phyloP scores from a whole-genome alignment of 75 land plant species.

The Pinus tabuliformis region DNA sequence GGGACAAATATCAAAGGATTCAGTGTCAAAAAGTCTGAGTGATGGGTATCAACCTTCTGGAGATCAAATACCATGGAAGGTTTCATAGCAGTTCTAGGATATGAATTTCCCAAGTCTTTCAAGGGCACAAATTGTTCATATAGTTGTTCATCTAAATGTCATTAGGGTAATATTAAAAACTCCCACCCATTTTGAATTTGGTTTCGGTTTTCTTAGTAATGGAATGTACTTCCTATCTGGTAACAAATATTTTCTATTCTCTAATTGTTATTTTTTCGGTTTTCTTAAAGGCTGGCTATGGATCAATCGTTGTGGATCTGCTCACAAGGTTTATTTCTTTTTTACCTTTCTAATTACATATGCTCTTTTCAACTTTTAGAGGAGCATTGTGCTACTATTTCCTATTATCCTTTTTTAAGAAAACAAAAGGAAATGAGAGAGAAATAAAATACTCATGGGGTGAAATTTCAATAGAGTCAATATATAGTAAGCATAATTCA shows the following conservation, averaged over 20 bases:
- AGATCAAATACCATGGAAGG: conserved; percentile 97
- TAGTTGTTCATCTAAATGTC: conserved; percentile 88
- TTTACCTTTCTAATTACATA: too few species aligned
- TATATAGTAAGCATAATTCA: too few species aligned
- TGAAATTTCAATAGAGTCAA: too few species aligned
- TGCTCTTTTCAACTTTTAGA: too few species aligned
- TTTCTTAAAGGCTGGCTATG: conserved; percentile 78
- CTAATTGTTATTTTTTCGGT: not conserved
- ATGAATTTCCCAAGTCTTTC: conserved; percentile 86
- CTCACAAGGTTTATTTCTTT: too few species aligned
- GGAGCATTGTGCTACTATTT: too few species aligned
- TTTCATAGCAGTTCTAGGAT: conserved; percentile 86
- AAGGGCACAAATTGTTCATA: conserved; percentile 93
- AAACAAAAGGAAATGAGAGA: too few species aligned
- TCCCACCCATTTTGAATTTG: not conserved
- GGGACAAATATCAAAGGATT: conserved; percentile 81
- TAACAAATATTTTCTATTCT: not conserved
- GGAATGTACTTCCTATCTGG: not conserved
- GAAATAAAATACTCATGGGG: too few species aligned
- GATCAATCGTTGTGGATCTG: conserved; percentile 83
- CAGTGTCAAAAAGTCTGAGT: conserved; percentile 77
- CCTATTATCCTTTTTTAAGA: too few species aligned
- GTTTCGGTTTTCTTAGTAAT: not conserved
- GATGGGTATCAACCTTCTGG: conserved; percentile 79
- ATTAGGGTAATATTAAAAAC: conserved; percentile 53